Percentiles rank a stretch among this genome's conserved stretches.
Evolutionary conservation across 257 asterid genomes (phyloP).

Genomic region (Lavandula angustifolia): DNA sequence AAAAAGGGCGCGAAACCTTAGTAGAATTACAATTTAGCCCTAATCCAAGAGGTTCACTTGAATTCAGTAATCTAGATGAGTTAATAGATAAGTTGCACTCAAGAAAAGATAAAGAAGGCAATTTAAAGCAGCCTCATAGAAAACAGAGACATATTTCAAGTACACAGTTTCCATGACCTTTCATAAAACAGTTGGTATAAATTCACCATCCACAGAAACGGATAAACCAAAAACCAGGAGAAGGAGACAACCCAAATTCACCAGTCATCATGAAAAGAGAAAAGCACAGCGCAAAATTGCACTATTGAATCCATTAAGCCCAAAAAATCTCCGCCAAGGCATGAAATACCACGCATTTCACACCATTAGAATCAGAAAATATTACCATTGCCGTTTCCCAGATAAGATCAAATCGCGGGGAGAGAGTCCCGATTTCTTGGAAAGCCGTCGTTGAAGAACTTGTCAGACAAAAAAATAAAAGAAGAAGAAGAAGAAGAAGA

Average conservation of each 20-base stretch:
- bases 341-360: background rate
- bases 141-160: slow-evolving; percentile 10
- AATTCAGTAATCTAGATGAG: background rate
- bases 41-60: background rate
- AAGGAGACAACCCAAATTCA: slow-evolving; percentile 4
- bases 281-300: slow-evolving; percentile 12
- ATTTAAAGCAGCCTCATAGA: background rate
- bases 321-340: background rate
- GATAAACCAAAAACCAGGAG: slow-evolving; percentile 20
- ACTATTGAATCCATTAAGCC: background rate
- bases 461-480: background rate
- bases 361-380: slow-evolving; percentile 14
- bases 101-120: background rate
- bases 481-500: background rate
- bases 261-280: slow-evolving; percentile 5
- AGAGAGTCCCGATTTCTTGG: slow-evolving; percentile 13
- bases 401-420: background rate
- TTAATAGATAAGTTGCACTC: slow-evolving; percentile 3
- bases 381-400: background rate
- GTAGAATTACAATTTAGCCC: background rate
- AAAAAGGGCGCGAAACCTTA: background rate
- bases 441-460: slow-evolving; percentile 3
- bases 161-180: slow-evolving; percentile 1
- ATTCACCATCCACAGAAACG: slow-evolving; percentile 12
- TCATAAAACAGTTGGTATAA: slow-evolving; percentile 15